Evolutionary conservation across 2,329 filamentous ascomycete species (phyloP).

Genomic region (Cercospora nicotianae): DNA sequence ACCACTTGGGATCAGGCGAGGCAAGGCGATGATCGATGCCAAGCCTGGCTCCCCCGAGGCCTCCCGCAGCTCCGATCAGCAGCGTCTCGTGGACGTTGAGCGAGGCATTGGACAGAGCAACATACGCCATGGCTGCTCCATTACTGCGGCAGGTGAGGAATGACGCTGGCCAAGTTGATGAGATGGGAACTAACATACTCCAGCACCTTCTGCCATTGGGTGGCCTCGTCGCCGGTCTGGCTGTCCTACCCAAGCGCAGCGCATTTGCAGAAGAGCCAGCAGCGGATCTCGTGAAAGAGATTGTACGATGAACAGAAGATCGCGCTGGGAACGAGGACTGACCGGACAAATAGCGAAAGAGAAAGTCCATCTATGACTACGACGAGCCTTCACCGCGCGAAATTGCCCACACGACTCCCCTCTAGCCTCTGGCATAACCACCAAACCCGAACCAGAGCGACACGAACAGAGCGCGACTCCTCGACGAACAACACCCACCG

Average conservation of each 20-base stretch:
- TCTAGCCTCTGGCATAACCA: conserved; percentile 38
- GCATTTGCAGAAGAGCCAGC: conserved; percentile 52
- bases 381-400: conserved; percentile 37
- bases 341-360: conserved; percentile 38
- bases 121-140: conserved; percentile 52
- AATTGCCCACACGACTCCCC: conserved; percentile 44
- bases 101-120: conserved; percentile 23
- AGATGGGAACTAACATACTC: conserved; percentile 20
- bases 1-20: conserved; percentile 11
- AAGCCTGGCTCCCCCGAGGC: conserved; percentile 5
- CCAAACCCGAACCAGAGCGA: conserved; percentile 34
- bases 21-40: conserved; percentile 10
- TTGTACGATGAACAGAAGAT: conserved; percentile 25
- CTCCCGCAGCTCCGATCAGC: background rate
- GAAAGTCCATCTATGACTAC: conserved; percentile 74
- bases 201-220: conserved; percentile 54
- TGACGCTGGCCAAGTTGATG: background rate
- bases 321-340: conserved; percentile 6
- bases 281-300: conserved; percentile 32
- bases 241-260: conserved; percentile 49
- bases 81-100: conserved; percentile 1
- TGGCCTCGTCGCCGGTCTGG: conserved; percentile 47
- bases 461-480: conserved; percentile 28
- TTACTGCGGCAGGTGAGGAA: conserved; percentile 53
- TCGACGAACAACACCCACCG: conserved; percentile 72